Conservation (phyloP, 1,139 yeast genomes). For the Hemisphaericaspora xylofermentans region DNA sequence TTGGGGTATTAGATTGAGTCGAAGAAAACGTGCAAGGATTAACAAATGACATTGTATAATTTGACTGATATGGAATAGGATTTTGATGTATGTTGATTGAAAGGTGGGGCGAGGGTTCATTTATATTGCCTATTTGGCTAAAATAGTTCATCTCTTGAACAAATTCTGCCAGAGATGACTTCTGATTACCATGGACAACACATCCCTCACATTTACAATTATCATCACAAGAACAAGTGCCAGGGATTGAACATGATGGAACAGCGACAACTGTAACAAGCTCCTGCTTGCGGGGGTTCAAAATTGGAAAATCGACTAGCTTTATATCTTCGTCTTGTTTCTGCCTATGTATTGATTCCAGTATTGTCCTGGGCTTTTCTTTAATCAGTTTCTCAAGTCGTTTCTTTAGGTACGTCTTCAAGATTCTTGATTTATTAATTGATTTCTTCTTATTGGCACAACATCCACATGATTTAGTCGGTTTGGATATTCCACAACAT, state of each 20-base stretch:
- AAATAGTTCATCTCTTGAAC: slow-evolving; percentile 2
- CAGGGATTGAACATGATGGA: slow-evolving; percentile 48
- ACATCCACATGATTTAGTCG: slow-evolving; percentile 15
- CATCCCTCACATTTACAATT: slow-evolving; percentile 51
- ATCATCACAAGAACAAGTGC: slow-evolving; percentile 50
- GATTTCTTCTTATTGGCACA: slow-evolving; percentile 27
- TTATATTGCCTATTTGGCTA: background rate
- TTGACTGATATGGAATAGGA: too few species aligned
- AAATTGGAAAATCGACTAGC: background rate
- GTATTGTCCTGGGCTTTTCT: slow-evolving; percentile 1
- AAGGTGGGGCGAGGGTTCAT: background rate
- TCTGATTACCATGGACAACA: slow-evolving; percentile 39
- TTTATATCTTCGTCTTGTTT: background rate
- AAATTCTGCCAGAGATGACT: background rate
- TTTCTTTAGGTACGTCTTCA: slow-evolving; percentile 35
- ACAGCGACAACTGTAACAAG: slow-evolving; percentile 27
- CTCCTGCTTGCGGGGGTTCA: slow-evolving; percentile 4
- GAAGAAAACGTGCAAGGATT: too few species aligned
- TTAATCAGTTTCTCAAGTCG: slow-evolving; percentile 16
- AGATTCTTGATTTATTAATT: slow-evolving; percentile 36
- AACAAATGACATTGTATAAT: too few species aligned
- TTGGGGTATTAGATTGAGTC: background rate
- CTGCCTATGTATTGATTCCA: background rate
- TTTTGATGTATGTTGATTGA: background rate
- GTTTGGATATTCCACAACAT: slow-evolving; percentile 31